Evolutionary conservation across 73 alveolate genomes (phyloP).

Genomic region (Paramecium bursaria): DNA sequence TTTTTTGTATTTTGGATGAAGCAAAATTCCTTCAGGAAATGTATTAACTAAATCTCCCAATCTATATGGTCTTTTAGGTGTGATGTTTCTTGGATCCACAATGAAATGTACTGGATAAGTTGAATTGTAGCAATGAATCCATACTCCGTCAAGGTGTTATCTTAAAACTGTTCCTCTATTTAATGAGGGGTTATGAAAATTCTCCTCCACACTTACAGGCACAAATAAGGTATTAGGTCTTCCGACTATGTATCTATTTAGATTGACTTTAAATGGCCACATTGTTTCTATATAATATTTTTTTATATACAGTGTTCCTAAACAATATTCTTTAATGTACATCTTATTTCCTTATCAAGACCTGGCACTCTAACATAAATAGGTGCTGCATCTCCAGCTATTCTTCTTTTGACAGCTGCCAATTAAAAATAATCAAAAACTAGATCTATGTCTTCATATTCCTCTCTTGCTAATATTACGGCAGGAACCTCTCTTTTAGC

Average conservation of each 20-base stretch:
- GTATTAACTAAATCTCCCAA: conserved; percentile 77
- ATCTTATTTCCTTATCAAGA: conserved; percentile 72
- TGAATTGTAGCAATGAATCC: conserved; percentile 71
- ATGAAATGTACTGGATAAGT: conserved; percentile 75
- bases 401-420: conserved; percentile 50
- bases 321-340: conserved; percentile 60
- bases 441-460: conserved; percentile 69
- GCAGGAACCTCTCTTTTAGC: conserved; percentile 70
- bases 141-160: conserved; percentile 66
- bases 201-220: conserved; percentile 69
- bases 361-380: conserved; percentile 47
- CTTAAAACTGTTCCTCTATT: conserved; percentile 72
- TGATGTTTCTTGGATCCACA: conserved; percentile 72
- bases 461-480: conserved; percentile 77
- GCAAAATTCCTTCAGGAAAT: conserved; percentile 80
- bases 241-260: conserved; percentile 77
- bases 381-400: conserved; percentile 44
- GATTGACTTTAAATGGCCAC: conserved; percentile 60
- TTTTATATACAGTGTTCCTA: conserved; percentile 57
- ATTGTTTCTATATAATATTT: conserved; percentile 34
- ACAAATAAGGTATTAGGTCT: conserved; percentile 76
- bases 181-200: conserved; percentile 59
- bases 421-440: conserved; percentile 60
- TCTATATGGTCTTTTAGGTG: conserved; percentile 15
- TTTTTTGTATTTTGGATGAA: conserved; percentile 74